Base-by-base conservation (phyloP, 2,329 filamentous ascomycete species). In the Fusarium newnesense region DNA sequence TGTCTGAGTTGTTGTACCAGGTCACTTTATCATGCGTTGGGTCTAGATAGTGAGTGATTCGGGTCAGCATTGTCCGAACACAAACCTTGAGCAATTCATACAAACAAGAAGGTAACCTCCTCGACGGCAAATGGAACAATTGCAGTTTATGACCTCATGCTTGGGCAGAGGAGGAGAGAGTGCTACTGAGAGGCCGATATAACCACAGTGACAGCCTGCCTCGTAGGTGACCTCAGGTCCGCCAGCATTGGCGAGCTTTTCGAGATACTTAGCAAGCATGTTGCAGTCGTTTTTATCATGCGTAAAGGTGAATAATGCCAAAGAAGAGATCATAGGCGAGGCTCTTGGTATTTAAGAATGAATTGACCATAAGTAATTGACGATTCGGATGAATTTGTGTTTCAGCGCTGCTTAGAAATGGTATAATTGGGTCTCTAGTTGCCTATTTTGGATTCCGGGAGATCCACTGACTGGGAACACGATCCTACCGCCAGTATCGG, bases 191-290 rank as follows among this genome's bases (percentile, higher is more conserved):
- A 87, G 86, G 67, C 83, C 80, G 67, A 89, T 82, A 60, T 83
- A 83, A 49, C 86, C 87, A 78, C 87, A 89, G 76, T 89, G 87
- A 70, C 87, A 89, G 62, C 84, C 84, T 16, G 82, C 86, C 50
- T 84, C 78, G 77, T 89, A 88, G 4, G 83, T 85, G 54, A 72
- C 78, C 50, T 77, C 80, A 8, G 72, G 60, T 56, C 79, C 76
- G 11, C 44, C 58, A n/a, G 69, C 57, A 42, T 69, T 37, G 11
- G 61, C 56, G 11, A 73, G 39, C 70, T 76, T 78, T 11, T 24
- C 64, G 9, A 39, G 18, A 32, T 37, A 26, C 9, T 36, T 19
- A 12, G 12, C 40, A 47, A 58, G 49, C 54, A 58, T n/a, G 30
- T 12, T 40, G 28, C 24, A 15, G 28, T 12, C 12, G n/a, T 32